Percentiles rank a stretch among this genome's conserved stretches.
Evolutionary conservation across 306 rosid genomes (phyloP).

Genomic region (Malus fusca): DNA sequence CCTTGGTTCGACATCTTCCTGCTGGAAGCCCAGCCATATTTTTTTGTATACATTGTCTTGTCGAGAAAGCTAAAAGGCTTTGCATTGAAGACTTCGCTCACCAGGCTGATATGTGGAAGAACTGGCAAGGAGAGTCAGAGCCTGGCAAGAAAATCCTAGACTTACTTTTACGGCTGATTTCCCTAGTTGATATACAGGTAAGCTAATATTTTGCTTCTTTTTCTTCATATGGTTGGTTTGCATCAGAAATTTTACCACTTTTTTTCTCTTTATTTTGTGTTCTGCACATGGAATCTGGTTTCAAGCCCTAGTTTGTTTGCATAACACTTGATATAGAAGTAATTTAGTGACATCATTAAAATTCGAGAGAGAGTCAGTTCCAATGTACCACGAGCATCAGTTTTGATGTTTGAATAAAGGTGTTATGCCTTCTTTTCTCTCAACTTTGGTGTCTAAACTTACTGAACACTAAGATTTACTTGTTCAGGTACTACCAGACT

Average conservation of each 20-base stretch:
- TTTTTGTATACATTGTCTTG: constrained; percentile 63
- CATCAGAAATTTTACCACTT: not conserved
- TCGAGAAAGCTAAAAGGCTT: constrained; percentile 51
- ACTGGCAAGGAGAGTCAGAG: constrained; percentile 77
- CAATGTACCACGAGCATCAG: not conserved
- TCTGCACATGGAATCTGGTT: not conserved
- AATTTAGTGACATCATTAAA: not conserved
- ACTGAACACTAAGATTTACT: not conserved
- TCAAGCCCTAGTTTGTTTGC: not conserved
- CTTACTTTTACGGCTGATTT: constrained; percentile 63
- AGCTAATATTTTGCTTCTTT: not conserved
- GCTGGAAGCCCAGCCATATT: constrained; percentile 89
- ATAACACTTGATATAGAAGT: not conserved
- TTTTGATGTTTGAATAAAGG: not conserved
- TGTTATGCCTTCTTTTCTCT: not conserved
- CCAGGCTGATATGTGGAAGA: constrained; percentile 59
- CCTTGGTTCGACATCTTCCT: constrained; percentile 73
- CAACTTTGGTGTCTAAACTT: not conserved
- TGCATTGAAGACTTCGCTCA: constrained; percentile 39
- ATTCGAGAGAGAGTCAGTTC: constrained; percentile 1
- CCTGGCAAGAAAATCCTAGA: constrained; percentile 78
- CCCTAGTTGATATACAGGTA: constrained; percentile 84
- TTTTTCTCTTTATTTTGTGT: not conserved
- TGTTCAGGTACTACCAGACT: constrained; percentile 70
- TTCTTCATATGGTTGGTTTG: not conserved